Conservation (phyloP, 2,329 filamentous ascomycete species). For the Pyrenochaeta sp. region DNA sequence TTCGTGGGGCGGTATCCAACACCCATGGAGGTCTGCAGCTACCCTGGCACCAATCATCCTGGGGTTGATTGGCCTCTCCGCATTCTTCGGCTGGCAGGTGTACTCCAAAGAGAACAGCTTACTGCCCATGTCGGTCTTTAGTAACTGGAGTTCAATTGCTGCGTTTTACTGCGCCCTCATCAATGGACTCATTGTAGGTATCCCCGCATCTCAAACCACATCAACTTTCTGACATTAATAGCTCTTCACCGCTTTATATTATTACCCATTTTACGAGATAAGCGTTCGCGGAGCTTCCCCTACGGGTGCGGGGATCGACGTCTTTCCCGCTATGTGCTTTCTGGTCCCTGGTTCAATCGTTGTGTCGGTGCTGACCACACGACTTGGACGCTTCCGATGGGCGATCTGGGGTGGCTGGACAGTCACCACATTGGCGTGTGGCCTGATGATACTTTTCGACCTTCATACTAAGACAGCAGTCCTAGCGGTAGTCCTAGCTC, state of each 20-base stretch:
- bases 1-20: constrained; percentile 54
- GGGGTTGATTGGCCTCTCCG: constrained; percentile 43
- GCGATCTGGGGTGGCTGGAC: constrained; percentile 55
- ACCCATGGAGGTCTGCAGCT: constrained; percentile 51
- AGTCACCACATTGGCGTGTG: constrained; percentile 47
- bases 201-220: not conserved
- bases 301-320: constrained; percentile 48
- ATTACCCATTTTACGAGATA: constrained; percentile 53
- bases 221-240: constrained; percentile 21
- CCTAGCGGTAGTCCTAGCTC: constrained; percentile 50
- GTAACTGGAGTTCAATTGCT: constrained; percentile 44
- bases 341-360: constrained; percentile 38
- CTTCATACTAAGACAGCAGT: constrained; percentile 42
- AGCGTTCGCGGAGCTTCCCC: constrained; percentile 46
- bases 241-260: constrained; percentile 55
- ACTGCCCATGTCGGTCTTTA: constrained; percentile 50
- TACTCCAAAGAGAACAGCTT: constrained; percentile 47
- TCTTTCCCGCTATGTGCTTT: constrained; percentile 49
- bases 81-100: constrained; percentile 49
- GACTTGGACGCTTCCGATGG: constrained; percentile 48
- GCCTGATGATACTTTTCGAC: constrained; percentile 51
- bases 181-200: constrained; percentile 55
- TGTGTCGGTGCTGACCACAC: constrained; percentile 33
- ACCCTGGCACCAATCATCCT: constrained; percentile 52
- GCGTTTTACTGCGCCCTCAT: constrained; percentile 54